Conservation (phyloP, 805 yeast genomes). For the Saccharomycopsis olivae region DNA sequence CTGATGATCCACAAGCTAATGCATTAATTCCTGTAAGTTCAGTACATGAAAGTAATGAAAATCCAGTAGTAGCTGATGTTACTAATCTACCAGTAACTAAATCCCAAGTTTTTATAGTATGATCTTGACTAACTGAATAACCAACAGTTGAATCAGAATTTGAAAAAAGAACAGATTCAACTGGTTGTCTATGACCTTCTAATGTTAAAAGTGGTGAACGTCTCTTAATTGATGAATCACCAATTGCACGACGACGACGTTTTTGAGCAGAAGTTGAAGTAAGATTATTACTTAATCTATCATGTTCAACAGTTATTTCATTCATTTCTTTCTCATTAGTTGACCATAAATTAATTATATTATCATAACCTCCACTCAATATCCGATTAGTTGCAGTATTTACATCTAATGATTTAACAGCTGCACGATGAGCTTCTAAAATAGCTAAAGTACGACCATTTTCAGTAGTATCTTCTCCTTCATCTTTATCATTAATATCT, state of each 20-base stretch:
- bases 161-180: constrained; percentile 75
- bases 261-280: constrained; percentile 76
- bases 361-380: constrained; percentile 78
- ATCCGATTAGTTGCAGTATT: constrained; percentile 45
- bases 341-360: constrained; percentile 79
- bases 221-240: constrained; percentile 66
- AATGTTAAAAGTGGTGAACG: constrained; percentile 72
- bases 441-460: constrained; percentile 73
- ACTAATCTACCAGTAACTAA: constrained; percentile 75
- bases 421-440: constrained; percentile 81
- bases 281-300: constrained; percentile 35
- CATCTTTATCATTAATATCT: constrained; percentile 17
- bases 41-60: constrained; percentile 66
- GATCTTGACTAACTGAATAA: constrained; percentile 93
- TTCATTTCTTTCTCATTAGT: constrained; percentile 78
- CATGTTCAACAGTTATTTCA: constrained; percentile 34
- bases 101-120: constrained; percentile 94
- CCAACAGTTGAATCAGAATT: constrained; percentile 66
- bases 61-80: constrained; percentile 81
- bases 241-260: constrained; percentile 72
- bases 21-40: constrained; percentile 59
- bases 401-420: constrained; percentile 72
- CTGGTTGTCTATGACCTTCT: constrained; percentile 80
- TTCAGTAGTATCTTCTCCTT: constrained; percentile 26
- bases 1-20: constrained; percentile 90